Conservation (phyloP, 2,329 filamentous ascomycete species). For the Pyrenophora seminiperda region DNA sequence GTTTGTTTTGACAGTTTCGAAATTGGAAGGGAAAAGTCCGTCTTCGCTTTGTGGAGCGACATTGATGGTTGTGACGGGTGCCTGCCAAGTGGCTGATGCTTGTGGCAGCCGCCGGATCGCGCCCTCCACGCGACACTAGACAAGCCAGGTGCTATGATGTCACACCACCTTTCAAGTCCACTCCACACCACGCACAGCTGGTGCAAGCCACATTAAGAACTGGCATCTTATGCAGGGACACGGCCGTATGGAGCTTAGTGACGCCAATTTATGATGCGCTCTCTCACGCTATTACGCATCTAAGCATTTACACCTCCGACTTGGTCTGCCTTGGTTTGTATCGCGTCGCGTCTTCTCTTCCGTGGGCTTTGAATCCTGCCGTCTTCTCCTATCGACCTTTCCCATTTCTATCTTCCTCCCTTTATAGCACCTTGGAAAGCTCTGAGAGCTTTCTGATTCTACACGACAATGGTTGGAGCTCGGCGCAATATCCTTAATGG, state of each 20-base stretch:
- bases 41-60: not conserved
- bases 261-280: constrained; percentile 21
- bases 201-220: constrained; percentile 19
- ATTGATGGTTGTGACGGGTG: constrained; percentile 2
- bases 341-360: constrained; percentile 11
- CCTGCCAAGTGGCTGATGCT: constrained; percentile 22
- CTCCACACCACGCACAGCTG: constrained; percentile 1
- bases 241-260: constrained; percentile 10
- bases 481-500: constrained; percentile 25
- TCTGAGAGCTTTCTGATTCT: not conserved
- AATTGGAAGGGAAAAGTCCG: not conserved
- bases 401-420: not conserved
- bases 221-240: constrained; percentile 14
- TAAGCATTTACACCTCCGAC: not conserved
- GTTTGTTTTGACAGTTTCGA: too few species aligned
- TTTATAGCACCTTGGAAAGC: not conserved
- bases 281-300: constrained; percentile 11
- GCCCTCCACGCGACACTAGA: constrained; percentile 13
- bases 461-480: constrained; percentile 31
- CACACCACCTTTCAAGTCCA: not conserved
- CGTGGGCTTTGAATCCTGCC: not conserved
- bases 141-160: constrained; percentile 21
- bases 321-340: constrained; percentile 9
- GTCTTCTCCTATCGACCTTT: not conserved
- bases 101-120: constrained; percentile 4